Conservation (phyloP, 1,284 basidiomycete genomes). For the Sporisorium iseilematis-ciliati region DNA sequence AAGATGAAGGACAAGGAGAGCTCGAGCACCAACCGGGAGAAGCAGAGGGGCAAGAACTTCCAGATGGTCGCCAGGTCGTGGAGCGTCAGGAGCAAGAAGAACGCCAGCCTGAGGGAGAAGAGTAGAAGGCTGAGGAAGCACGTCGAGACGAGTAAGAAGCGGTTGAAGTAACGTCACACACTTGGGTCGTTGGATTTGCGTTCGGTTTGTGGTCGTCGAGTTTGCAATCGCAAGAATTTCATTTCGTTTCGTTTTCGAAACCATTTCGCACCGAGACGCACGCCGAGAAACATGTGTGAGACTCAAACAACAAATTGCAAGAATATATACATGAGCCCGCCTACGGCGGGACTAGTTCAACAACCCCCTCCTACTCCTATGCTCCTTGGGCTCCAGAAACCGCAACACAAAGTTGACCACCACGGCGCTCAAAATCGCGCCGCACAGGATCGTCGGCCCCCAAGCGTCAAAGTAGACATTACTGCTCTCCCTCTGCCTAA, state of each 20-base stretch:
- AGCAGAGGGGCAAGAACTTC: conserved; percentile 66
- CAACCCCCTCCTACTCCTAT: conserved; percentile 51
- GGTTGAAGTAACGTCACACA: conserved; percentile 54
- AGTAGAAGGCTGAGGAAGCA: conserved; percentile 60
- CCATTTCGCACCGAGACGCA: no score
- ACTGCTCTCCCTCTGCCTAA: conserved; percentile 71
- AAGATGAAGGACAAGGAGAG: conserved; percentile 67
- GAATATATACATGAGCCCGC: neutral
- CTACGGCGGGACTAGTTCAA: conserved; percentile 35
- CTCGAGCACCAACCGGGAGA: conserved; percentile 63
- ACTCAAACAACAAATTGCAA: neutral
- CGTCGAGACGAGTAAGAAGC: conserved; percentile 64
- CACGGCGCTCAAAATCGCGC: conserved; percentile 54
- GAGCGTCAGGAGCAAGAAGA: conserved; percentile 66
- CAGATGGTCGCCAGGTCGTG: conserved; percentile 65
- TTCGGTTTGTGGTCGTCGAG: neutral
- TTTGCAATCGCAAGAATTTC: no score
- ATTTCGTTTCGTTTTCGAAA: no score
- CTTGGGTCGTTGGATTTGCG: no score
- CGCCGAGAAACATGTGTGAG: no score
- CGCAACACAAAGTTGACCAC: conserved; percentile 67
- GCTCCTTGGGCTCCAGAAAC: conserved; percentile 51
- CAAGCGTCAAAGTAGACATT: conserved; percentile 68
- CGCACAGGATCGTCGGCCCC: conserved; percentile 66
- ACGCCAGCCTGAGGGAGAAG: conserved; percentile 66